Conservation (phyloP, 2,329 filamentous ascomycete species). For the Hypoxylon sp. region DNA sequence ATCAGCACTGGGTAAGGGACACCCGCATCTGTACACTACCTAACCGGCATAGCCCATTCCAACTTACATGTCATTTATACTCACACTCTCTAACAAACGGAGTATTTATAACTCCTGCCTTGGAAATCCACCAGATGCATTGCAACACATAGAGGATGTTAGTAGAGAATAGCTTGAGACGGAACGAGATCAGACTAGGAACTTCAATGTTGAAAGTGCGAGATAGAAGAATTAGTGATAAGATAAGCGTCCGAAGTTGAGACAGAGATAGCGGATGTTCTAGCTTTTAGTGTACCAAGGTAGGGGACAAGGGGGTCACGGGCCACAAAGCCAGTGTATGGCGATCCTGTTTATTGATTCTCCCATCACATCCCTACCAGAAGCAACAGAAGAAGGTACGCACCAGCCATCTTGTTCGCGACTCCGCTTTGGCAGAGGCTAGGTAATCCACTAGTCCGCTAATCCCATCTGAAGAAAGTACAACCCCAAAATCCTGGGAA, state of each 20-base stretch:
- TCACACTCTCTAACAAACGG: constrained; percentile 1
- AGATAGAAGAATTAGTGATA: constrained; percentile 11
- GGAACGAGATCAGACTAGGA: constrained; percentile 1
- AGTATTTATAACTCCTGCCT: constrained; percentile 2
- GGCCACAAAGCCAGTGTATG: constrained; percentile 15
- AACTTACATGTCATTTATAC: constrained; percentile 10
- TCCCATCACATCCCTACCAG: constrained; percentile 14
- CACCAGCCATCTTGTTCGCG: constrained; percentile 17
- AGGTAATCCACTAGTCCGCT: constrained; percentile 17
- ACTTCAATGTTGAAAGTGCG: neutral
- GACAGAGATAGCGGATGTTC: constrained; percentile 22
- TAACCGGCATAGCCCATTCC: constrained; percentile 4
- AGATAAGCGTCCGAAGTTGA: constrained; percentile 27
- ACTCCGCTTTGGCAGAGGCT: constrained; percentile 35
- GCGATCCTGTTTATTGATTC: constrained; percentile 38
- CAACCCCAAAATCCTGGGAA: constrained; percentile 34
- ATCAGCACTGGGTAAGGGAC: constrained; percentile 4
- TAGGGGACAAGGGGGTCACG: constrained; percentile 27
- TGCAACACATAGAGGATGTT: constrained; percentile 3
- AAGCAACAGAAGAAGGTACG: constrained; percentile 2
- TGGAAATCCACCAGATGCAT: constrained; percentile 3
- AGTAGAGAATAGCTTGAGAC: neutral
- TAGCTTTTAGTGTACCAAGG: constrained; percentile 8
- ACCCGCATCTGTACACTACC: no score
- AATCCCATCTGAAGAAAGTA: constrained; percentile 34